Percentiles rank a stretch among this genome's conserved stretches.
Evolutionary conservation across 768 basidiomycete species (phyloP).

Genomic region (Psilocybe cyanescens): DNA sequence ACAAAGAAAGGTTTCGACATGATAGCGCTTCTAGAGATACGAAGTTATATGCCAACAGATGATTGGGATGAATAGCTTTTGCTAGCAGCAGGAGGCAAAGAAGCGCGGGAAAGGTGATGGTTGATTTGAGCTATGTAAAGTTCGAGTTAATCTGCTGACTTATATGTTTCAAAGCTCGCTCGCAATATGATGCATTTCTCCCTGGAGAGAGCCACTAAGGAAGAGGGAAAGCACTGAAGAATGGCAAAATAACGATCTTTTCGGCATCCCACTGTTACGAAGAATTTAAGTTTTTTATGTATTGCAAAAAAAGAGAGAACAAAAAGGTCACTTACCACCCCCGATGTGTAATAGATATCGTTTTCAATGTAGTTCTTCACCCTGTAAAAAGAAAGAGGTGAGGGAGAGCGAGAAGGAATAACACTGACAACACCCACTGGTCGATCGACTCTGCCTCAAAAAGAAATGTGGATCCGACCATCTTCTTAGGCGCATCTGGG

Average conservation of each 20-base stretch:
- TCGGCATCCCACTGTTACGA: constrained; percentile 60
- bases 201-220: constrained; percentile 11
- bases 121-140: neutral
- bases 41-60: neutral
- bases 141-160: neutral
- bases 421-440: constrained; percentile 31
- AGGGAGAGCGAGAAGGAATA: constrained; percentile 19
- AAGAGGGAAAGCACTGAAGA: constrained; percentile 31
- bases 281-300: neutral
- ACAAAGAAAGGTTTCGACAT: constrained; percentile 39
- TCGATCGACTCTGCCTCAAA: constrained; percentile 58
- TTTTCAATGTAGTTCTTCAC: constrained; percentile 42
- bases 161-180: neutral
- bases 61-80: neutral
- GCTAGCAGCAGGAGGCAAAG: neutral
- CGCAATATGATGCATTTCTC: neutral
- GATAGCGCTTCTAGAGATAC: neutral
- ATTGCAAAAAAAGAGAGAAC: neutral
- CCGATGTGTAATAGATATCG: constrained; percentile 46
- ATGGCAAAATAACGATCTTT: constrained; percentile 53
- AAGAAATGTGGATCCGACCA: constrained; percentile 64
- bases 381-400: constrained; percentile 22
- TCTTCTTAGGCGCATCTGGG: constrained; percentile 50
- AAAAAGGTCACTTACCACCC: constrained; percentile 31
- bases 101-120: neutral